These are phyloP conservation scores for Fraxinus baroniana DNA, from an alignment of 305 asterid genomes.

Conservation along the genomic window DNA sequence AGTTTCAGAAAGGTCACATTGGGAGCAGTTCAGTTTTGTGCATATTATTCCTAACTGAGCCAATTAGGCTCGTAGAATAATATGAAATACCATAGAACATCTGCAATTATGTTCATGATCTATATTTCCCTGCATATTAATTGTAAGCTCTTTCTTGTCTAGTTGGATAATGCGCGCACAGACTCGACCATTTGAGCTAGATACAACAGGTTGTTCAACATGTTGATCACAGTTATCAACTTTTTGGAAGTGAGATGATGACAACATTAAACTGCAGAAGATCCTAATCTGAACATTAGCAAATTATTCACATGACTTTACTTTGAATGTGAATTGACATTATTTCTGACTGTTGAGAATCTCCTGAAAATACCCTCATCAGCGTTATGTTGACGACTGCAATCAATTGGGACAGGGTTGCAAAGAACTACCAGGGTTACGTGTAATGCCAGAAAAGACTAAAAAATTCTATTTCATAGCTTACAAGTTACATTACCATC, in stretches of 20 bases:
- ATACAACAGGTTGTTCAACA: constrained; percentile 1
- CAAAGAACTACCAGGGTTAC: constrained; percentile 4
- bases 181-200: constrained; percentile 10
- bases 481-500: neutral
- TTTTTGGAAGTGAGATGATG: neutral
- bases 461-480: neutral
- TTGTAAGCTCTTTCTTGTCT: neutral
- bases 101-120: constrained; percentile 7
- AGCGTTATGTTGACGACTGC: neutral
- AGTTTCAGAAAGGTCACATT: constrained; percentile 17
- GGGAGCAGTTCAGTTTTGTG: constrained; percentile 7
- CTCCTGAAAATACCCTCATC: neutral
- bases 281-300: neutral
- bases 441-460: neutral
- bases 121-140: constrained; percentile 10
- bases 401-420: neutral
- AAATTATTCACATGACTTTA: neutral
- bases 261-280: neutral
- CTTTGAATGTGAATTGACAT: neutral
- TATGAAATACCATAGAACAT: constrained; percentile 3
- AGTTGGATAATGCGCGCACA: neutral
- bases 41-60: neutral
- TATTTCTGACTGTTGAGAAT: neutral
- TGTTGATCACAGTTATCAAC: neutral
- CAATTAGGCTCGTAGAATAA: neutral